Percentiles rank a stretch among this genome's conserved stretches.
These are phyloP conservation scores for Pseudofabraea citricarpa DNA, from an alignment of 2,329 filamentous ascomycete species.

Conservation along the genomic window DNA sequence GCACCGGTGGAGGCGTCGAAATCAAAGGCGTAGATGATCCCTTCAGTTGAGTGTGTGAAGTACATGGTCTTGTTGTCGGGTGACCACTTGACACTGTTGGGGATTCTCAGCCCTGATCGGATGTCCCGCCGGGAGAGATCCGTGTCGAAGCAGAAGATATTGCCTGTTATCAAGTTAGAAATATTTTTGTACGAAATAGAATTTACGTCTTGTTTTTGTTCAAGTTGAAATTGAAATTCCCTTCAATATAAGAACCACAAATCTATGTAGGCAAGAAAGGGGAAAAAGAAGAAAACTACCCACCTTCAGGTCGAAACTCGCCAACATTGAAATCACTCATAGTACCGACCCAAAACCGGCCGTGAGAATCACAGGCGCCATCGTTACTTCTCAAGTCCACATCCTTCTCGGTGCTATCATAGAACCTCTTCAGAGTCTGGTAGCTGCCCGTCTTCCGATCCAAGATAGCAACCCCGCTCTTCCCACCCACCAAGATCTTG, in stretches of 20 bases:
- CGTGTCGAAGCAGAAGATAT: constrained; percentile 67
- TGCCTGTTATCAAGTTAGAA: constrained; percentile 43
- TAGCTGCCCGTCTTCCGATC: constrained; percentile 55
- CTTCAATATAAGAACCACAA: too few relatives aligned
- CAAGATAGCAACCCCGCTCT: constrained; percentile 76
- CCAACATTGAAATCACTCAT: constrained; percentile 70
- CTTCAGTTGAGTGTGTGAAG: constrained; percentile 72
- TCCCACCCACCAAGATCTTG: constrained; percentile 72
- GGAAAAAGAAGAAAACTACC: constrained; percentile 8
- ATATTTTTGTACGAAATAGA: too few relatives aligned
- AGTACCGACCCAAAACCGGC: constrained; percentile 78
- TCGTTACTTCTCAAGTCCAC: constrained; percentile 68
- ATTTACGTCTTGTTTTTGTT: background rate
- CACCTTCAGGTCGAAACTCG: constrained; percentile 30
- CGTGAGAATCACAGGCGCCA: constrained; percentile 72
- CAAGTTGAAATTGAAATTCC: too few relatives aligned
- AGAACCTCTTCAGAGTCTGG: constrained; percentile 48
- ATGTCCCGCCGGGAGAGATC: constrained; percentile 55
- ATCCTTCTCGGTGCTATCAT: constrained; percentile 25
- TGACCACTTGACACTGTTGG: constrained; percentile 83
- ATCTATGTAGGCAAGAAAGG: too few relatives aligned
- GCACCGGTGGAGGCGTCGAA: constrained; percentile 60
- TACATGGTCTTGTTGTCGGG: constrained; percentile 62
- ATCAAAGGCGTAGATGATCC: constrained; percentile 69
- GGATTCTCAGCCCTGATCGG: constrained; percentile 65